A percentile compares a stretch with the other conserved stretches of the same genome.
Evolutionary conservation across 257 asterid species (phyloP).

Genomic region (Coffea canephora): DNA sequence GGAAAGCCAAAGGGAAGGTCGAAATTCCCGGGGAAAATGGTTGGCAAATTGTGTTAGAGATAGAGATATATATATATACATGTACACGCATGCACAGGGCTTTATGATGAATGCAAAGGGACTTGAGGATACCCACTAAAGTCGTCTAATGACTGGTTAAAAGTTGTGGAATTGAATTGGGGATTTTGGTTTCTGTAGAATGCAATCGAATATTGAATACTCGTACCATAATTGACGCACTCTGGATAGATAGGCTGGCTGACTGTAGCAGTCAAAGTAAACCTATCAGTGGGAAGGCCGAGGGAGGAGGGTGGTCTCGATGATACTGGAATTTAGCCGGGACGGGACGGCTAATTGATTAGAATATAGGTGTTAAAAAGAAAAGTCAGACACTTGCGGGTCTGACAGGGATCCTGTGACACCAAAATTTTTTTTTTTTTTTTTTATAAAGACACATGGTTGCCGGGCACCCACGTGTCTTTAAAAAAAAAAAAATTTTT

Average conservation of each 20-base stretch:
- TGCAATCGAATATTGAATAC: not conserved
- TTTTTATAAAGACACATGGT: too few relatives aligned
- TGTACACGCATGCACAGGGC: too few relatives aligned
- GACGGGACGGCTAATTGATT: too few relatives aligned
- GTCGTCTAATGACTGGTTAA: slow-evolving; percentile 8
- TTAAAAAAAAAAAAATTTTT: too few relatives aligned
- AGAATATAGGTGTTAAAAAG: too few relatives aligned
- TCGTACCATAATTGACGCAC: not conserved
- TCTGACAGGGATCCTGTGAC: too few relatives aligned
- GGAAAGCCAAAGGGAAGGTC: not conserved
- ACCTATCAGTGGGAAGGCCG: too few relatives aligned
- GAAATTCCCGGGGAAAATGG: not conserved
- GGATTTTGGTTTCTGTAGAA: not conserved
- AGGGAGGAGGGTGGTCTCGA: not conserved
- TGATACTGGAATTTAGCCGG: not conserved
- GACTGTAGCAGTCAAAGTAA: not conserved
- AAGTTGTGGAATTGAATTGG: not conserved
- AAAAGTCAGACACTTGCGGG: too few relatives aligned
- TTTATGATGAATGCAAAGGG: not conserved
- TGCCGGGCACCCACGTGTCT: too few relatives aligned
- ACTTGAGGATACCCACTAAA: slow-evolving; percentile 21
- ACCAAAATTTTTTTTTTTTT: too few relatives aligned
- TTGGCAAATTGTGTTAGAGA: not conserved
- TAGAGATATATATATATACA: not conserved
- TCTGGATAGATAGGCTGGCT: not conserved